These are phyloP conservation scores for Lipomyces sp. DNA, from an alignment of 805 yeast species.

Conservation along the genomic window DNA sequence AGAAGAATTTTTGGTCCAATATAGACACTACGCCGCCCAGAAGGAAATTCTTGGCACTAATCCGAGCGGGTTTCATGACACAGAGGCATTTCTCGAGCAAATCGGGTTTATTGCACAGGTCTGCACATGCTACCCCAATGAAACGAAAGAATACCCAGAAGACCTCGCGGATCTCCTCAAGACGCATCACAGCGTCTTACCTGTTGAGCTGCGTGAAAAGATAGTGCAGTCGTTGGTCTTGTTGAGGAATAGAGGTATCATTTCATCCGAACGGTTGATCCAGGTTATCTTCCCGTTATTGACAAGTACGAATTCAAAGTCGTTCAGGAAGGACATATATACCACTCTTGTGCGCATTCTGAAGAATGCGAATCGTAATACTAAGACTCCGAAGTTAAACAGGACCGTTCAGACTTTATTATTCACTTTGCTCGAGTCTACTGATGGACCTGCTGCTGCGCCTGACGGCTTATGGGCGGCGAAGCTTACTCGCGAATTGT, in stretches of 20 bases:
- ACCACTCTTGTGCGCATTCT: constrained; percentile 75
- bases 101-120: constrained; percentile 93
- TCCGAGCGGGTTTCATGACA: constrained; percentile 62
- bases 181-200: constrained; percentile 77
- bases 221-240: constrained; percentile 86
- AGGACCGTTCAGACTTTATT: constrained; percentile 89
- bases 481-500: constrained; percentile 87
- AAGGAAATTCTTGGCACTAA: constrained; percentile 83
- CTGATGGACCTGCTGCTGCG: constrained; percentile 46
- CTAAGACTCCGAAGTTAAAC: constrained; percentile 87
- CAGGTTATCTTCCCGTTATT: constrained; percentile 88
- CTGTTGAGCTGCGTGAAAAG: constrained; percentile 88
- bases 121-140: constrained; percentile 85
- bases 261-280: constrained; percentile 77
- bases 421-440: constrained; percentile 73
- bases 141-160: constrained; percentile 80
- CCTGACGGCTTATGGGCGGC: constrained; percentile 96
- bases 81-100: constrained; percentile 75
- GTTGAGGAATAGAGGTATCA: constrained; percentile 83
- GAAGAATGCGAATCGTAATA: constrained; percentile 83
- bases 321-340: constrained; percentile 81
- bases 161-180: constrained; percentile 72
- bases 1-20: constrained; percentile 93
- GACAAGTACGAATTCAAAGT: constrained; percentile 70
- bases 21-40: constrained; percentile 87